These are phyloP conservation scores for Leccinum subrobustum DNA, from an alignment of 1,284 basidiomycete species.

Conservation along the genomic window DNA sequence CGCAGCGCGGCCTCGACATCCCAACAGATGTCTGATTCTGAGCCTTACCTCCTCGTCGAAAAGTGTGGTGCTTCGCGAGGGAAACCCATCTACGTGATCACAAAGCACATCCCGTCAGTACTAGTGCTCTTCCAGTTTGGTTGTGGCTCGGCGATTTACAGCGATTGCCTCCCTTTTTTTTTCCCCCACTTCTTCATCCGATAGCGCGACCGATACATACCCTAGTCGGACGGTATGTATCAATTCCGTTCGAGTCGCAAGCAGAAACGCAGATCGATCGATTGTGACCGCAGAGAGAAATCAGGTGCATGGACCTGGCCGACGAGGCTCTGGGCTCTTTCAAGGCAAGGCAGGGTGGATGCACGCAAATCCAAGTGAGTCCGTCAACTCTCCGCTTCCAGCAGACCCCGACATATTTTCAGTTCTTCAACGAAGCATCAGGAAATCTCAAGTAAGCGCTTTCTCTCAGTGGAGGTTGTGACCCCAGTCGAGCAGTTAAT, in stretches of 20 bases:
- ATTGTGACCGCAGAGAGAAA: conserved; percentile 35
- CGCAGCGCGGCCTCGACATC: conserved; percentile 6
- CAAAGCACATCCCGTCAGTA: conserved; percentile 43
- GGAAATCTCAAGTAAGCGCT: conserved; percentile 38
- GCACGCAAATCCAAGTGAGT: conserved; percentile 43
- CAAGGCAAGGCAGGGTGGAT: conserved; percentile 42
- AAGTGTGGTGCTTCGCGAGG: conserved; percentile 41
- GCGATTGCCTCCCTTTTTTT: neutral
- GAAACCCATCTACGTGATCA: conserved; percentile 44
- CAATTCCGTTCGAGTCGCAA: neutral
- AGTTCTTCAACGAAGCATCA: conserved; percentile 42
- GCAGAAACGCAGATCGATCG: conserved; percentile 10
- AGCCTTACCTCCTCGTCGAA: conserved; percentile 41
- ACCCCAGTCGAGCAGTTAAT: conserved; percentile 16
- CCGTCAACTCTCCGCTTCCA: neutral
- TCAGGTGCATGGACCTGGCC: conserved; percentile 44
- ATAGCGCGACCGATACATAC: conserved; percentile 33
- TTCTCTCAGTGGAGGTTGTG: conserved; percentile 8
- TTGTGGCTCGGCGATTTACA: neutral
- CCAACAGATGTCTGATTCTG: conserved; percentile 33
- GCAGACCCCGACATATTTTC: conserved; percentile 10
- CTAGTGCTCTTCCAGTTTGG: neutral
- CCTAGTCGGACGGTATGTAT: conserved; percentile 34
- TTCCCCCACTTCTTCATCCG: neutral
- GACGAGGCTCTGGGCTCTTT: conserved; percentile 40